phyloP scores from a whole-genome alignment of 2,329 filamentous ascomycete species.

The Neurospora sp. region DNA sequence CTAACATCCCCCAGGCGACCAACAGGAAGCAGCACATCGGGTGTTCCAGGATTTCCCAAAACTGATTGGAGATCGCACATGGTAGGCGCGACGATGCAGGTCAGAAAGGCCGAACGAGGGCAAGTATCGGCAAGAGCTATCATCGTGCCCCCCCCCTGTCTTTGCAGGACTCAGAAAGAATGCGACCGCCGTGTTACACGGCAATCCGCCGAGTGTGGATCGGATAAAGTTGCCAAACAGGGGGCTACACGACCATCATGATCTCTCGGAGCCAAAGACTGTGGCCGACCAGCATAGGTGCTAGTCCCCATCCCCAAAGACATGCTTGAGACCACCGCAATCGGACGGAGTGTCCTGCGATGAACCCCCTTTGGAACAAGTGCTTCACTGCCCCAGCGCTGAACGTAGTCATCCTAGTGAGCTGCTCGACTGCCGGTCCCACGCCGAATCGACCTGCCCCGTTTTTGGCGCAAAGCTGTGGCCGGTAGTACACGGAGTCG shows the following conservation, averaged over 20 bases:
- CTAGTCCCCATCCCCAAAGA: background rate
- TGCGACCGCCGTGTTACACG: background rate
- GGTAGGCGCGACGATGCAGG: background rate
- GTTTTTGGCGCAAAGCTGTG: background rate
- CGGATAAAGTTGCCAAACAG: background rate
- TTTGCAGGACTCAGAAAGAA: background rate
- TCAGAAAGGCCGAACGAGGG: background rate
- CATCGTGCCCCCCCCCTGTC: background rate
- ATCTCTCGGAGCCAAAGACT: background rate
- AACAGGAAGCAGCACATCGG: background rate
- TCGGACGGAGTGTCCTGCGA: background rate
- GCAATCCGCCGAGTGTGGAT: background rate
- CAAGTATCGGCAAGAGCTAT: background rate
- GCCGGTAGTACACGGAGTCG: background rate
- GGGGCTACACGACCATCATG: background rate
- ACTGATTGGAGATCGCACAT: background rate
- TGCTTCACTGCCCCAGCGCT: background rate
- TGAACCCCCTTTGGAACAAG: background rate
- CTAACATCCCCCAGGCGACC: background rate
- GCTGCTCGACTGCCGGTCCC: background rate
- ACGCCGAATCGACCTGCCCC: background rate
- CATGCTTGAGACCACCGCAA: background rate
- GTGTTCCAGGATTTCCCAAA: background rate
- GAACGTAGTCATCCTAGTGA: background rate
- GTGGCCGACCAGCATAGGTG: background rate